A percentile compares a stretch with the other conserved stretches of the same genome.
phyloP scores from a whole-genome alignment of 345 rosid genomes.

The Adansonia digitata region DNA sequence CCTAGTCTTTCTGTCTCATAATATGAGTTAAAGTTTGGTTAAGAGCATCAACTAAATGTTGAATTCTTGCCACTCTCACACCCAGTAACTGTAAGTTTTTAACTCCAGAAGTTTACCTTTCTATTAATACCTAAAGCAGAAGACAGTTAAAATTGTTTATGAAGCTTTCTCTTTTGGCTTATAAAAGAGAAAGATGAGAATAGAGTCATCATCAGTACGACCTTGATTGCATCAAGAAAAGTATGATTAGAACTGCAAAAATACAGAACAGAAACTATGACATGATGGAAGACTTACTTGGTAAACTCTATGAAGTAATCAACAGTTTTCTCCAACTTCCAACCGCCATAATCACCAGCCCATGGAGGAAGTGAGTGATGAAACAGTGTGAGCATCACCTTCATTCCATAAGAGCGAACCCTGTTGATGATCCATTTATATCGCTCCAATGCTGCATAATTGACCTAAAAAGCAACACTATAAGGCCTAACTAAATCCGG shows the following conservation, averaged over 20 bases:
- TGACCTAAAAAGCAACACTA: constrained; percentile 45
- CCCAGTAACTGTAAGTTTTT: background rate
- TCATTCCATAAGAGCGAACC: constrained; percentile 85
- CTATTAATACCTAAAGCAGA: background rate
- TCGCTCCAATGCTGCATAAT: constrained; percentile 80
- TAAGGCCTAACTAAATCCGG: constrained; percentile 3
- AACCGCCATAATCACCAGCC: constrained; percentile 97
- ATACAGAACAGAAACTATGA: background rate
- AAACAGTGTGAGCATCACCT: constrained; percentile 92
- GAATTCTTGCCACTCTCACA: background rate
- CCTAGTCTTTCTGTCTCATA: background rate
- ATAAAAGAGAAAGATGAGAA: background rate
- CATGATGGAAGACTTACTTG: constrained; percentile 37
- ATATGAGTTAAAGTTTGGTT: background rate
- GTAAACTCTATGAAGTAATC: constrained; percentile 83
- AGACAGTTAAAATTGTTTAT: background rate
- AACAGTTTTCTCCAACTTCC: constrained; percentile 93
- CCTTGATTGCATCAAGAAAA: background rate
- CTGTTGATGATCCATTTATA: constrained; percentile 79
- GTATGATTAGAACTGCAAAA: constrained; percentile 11
- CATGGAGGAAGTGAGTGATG: constrained; percentile 97
- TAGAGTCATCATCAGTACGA: background rate
- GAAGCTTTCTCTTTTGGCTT: background rate
- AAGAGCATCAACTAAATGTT: background rate
- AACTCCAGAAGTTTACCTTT: background rate